Evolutionary conservation across 305 asterid species (phyloP).

Genomic region (Fraxinus dipetala): DNA sequence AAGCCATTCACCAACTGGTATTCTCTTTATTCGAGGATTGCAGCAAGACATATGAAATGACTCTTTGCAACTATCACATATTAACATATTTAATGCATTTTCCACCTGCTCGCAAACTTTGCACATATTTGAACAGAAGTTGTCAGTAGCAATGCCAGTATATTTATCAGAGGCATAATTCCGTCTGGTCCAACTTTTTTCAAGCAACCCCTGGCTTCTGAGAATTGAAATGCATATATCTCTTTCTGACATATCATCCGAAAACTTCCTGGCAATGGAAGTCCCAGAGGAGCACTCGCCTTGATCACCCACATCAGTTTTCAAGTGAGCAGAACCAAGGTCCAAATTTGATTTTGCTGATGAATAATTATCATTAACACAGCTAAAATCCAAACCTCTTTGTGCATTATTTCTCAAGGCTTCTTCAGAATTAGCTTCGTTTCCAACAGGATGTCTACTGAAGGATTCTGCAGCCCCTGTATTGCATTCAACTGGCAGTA

Average conservation of each 20-base stretch:
- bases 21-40: slow-evolving; percentile 45
- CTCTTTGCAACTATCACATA: slow-evolving; percentile 75
- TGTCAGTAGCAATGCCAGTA: slow-evolving; percentile 22
- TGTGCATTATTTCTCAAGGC: slow-evolving; percentile 35
- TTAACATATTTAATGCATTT: slow-evolving; percentile 52
- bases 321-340: slow-evolving; percentile 43
- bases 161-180: slow-evolving; percentile 30
- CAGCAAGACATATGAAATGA: slow-evolving; percentile 76
- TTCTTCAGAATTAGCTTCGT: slow-evolving; percentile 43
- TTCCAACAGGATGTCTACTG: slow-evolving; percentile 35
- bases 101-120: slow-evolving; percentile 53
- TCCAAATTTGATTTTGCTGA: slow-evolving; percentile 63
- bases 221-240: slow-evolving; percentile 59
- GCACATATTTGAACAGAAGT: slow-evolving; percentile 53
- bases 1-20: slow-evolving; percentile 72
- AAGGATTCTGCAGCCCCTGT: slow-evolving; percentile 33
- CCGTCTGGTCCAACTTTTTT: slow-evolving; percentile 25
- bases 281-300: slow-evolving; percentile 77
- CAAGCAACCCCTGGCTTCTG: slow-evolving; percentile 55
- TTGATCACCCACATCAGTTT: slow-evolving; percentile 46
- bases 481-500: slow-evolving; percentile 28
- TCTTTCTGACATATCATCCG: slow-evolving; percentile 54
- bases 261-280: slow-evolving; percentile 34
- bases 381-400: slow-evolving; percentile 34
- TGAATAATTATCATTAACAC: slow-evolving; percentile 53